Conservation (phyloP, 257 asterid genomes). For the Eustoma russellianum region DNA sequence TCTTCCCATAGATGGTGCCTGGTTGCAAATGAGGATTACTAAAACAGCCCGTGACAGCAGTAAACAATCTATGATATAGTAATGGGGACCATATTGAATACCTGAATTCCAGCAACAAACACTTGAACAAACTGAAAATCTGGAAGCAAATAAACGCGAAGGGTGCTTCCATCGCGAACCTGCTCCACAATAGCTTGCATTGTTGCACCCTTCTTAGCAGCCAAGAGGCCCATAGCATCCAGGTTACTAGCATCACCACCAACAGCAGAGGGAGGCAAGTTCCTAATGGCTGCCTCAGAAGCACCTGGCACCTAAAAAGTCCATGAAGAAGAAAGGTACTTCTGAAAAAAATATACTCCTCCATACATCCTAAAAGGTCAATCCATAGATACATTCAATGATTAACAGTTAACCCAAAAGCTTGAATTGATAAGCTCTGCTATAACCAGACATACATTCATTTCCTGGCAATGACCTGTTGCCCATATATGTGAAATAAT, state of each 20-base stretch:
- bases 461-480: too few species aligned
- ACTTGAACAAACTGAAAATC: slow-evolving; percentile 86
- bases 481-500: too few species aligned
- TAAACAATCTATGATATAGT: background rate
- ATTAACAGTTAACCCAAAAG: too few species aligned
- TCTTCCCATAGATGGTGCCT: slow-evolving; percentile 95
- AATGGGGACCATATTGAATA: slow-evolving; percentile 44
- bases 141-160: slow-evolving; percentile 89
- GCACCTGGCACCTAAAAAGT: slow-evolving; percentile 71
- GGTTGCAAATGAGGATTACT: slow-evolving; percentile 8
- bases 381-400: too few species aligned
- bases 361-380: too few species aligned
- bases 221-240: slow-evolving; percentile 72
- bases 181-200: slow-evolving; percentile 92
- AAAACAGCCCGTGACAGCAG: background rate
- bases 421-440: too few species aligned
- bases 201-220: slow-evolving; percentile 73
- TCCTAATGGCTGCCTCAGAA: slow-evolving; percentile 62
- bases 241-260: slow-evolving; percentile 66
- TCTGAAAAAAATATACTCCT: too few species aligned
- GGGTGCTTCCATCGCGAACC: slow-evolving; percentile 93
- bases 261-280: slow-evolving; percentile 81
- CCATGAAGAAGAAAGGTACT: slow-evolving; percentile 4
- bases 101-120: slow-evolving; percentile 92
- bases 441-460: too few species aligned